Evolutionary conservation across 345 rosid species (phyloP).

Genomic region (Pugionium cornutum): DNA sequence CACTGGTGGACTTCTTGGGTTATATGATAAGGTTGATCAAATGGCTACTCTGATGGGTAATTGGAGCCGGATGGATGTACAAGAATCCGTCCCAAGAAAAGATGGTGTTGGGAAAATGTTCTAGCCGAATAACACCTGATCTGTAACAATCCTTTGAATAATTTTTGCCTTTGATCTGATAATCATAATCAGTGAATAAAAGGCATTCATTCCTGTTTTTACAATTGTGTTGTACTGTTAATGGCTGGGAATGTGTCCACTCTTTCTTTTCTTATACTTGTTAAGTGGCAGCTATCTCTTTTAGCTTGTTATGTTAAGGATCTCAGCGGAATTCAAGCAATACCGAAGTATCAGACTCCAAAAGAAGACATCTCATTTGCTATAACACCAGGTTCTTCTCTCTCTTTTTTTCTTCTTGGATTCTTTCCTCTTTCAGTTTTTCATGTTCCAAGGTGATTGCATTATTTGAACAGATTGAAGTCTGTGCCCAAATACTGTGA

Average conservation of each 20-base stretch:
- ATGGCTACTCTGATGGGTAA: conserved; percentile 61
- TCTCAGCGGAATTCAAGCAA: not conserved
- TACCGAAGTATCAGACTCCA: not conserved
- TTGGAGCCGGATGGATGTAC: conserved; percentile 75
- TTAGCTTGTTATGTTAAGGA: not conserved
- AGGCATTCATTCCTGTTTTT: not conserved
- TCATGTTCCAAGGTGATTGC: not conserved
- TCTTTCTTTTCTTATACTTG: not conserved
- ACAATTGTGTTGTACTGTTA: too few species aligned
- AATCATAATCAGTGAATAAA: conserved; percentile 17
- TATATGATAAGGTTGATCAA: conserved; percentile 80
- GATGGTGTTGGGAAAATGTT: conserved; percentile 86
- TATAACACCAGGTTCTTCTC: conserved; percentile 1
- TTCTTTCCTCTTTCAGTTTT: not conserved
- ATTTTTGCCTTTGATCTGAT: conserved; percentile 23
- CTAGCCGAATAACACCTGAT: conserved; percentile 36
- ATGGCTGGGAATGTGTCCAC: not conserved
- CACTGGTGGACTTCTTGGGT: conserved; percentile 83
- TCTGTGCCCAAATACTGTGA: too few species aligned
- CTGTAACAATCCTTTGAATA: conserved; percentile 11
- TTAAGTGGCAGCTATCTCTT: not conserved
- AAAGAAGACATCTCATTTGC: not conserved
- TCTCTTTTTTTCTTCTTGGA: not conserved
- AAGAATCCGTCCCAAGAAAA: conserved; percentile 67
- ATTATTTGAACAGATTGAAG: too few species aligned